Evolutionary conservation across 176 grass and related monocot species (phyloP), one percentile per base, ranked within the genome.

Genomic region (Cenchrus americanus): DNA sequence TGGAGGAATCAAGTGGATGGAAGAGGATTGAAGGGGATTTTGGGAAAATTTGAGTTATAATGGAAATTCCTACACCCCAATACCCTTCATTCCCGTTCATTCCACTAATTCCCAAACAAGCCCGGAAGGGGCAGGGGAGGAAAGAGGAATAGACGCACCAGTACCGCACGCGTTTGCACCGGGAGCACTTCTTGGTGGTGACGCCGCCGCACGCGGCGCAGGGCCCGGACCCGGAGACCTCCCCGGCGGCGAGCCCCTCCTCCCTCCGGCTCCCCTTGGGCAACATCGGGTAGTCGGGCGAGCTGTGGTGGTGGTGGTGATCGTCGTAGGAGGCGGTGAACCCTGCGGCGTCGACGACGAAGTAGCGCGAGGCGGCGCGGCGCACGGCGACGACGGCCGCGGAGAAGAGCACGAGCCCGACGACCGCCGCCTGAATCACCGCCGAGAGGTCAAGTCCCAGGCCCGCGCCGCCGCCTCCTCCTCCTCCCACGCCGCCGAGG

Each of bases 121-220:
- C n/a, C n/a, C n/a, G n/a, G 50, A 14, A 15, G 19, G 15, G 54
- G 22, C 0, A 26, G 53, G 0, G 27, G 57, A 12, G 11, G 54
- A 13, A 49, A 6, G 27, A 21, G 14, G 1, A 52, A 14, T 21
- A 14, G 10, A 77, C 93, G 73, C 94, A 99, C 93, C 97, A 99
- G 86, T 96, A 99, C 10, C 91, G 85, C 64, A 94, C 76, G 24
- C 91, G 89, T 88, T 92, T 96, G 91, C 97, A 96, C 2, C 93
- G 24, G 18, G 93, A 87, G 84, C 97, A 96, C 65, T 57, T 92
- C 86, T 96, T 99, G 40, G 61, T 83, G 80, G 83, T 22, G 68
- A 55, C 49, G 70, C 8, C 34, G 63, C 97, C 97, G 47, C 97
- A 99, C 27, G 66, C 61, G 17, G 78, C 89, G 78, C 97, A 99